Base-by-base conservation (phyloP, 306 rosid species). In the Vigna radiata region DNA sequence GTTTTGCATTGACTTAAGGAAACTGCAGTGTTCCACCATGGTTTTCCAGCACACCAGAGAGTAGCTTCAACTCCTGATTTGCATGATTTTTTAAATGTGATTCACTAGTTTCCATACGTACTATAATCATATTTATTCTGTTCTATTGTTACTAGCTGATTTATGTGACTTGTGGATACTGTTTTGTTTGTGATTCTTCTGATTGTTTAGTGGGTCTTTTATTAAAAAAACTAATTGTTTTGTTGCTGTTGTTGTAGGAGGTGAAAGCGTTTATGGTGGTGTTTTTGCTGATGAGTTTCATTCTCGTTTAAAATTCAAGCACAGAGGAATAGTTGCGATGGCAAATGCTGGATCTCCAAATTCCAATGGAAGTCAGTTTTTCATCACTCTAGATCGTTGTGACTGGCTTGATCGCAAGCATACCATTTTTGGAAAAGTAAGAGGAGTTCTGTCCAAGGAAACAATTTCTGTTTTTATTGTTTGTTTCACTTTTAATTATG, bases 341-440 rank as follows among this genome's bases (percentile, higher is more conserved):
- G 98, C 98, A 18, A 92, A 86, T 85, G 44, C 93, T 6, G 93
- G 96, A n/a, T 44, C 90, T 0, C 83, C 91, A 0, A 77, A 95
- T 81, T 86, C 97, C 19, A 95, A 95, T 86, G 97, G 97, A 83
- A 92, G 97, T 69, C 97, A 92, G 82, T 95, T 89, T 82, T 92
- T 92, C 70, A 52, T 95, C 48, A 86, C 96, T 47, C 91, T 92
- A 41, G 93, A 87, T 43, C 87, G 96, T 2, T 87, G 92, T 39
- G 98, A 92, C 72, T 88, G 90, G 84, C 97, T 92, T 46, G 97
- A 95, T 69, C 77, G 77, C 83, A 91, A 95, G 83, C 90, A 95
- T 53, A 95, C 94, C 27, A 92, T 92, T 79, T 92, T 90, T 5
- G 96, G 97, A 55, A 95, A 95, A 90, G 97, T 95, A 52, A 83